Conservation (phyloP, 805 yeast species). For the Candida piceae region DNA sequence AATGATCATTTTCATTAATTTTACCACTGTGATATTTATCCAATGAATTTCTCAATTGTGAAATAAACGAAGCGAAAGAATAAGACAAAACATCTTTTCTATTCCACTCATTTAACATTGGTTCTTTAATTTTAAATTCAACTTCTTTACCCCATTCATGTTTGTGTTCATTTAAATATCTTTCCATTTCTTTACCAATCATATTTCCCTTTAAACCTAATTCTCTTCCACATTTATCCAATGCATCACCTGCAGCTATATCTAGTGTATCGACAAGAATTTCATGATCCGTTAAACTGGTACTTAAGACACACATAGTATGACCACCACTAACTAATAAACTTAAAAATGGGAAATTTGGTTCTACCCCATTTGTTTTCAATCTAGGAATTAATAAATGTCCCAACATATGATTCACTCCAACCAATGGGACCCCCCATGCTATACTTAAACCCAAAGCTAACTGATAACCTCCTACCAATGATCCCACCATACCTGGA, state of each 20-base stretch:
- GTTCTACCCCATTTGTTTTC: slow-evolving; percentile 36
- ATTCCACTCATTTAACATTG: slow-evolving; percentile 46
- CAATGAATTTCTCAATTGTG: slow-evolving; percentile 22
- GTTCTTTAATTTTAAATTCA: slow-evolving; percentile 36
- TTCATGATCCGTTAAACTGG: slow-evolving; percentile 58
- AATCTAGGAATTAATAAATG: slow-evolving; percentile 70
- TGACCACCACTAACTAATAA: slow-evolving; percentile 91
- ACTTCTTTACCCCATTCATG: slow-evolving; percentile 28
- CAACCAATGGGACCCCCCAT: slow-evolving; percentile 71
- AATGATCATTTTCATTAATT: slow-evolving; percentile 14
- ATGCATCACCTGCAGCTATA: slow-evolving; percentile 88
- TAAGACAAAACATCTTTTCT: slow-evolving; percentile 46
- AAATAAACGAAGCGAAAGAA: slow-evolving; percentile 69
- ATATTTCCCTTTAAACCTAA: slow-evolving; percentile 76
- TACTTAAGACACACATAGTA: slow-evolving; percentile 75
- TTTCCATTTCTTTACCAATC: slow-evolving; percentile 82
- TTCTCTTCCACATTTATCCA: slow-evolving; percentile 89
- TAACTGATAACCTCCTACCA: slow-evolving; percentile 74
- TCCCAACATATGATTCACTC: slow-evolving; percentile 96
- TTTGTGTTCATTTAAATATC: slow-evolving; percentile 36
- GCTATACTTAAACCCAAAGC: slow-evolving; percentile 84
- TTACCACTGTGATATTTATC: slow-evolving; percentile 18
- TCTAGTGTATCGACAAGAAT: slow-evolving; percentile 73
- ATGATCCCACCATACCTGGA: slow-evolving; percentile 92
- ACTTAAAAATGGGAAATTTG: slow-evolving; percentile 66